A percentile compares a stretch with the other conserved stretches of the same genome.
Conservation (phyloP, 2,329 filamentous ascomycete species). For the Trichoderma cornu-damae region DNA sequence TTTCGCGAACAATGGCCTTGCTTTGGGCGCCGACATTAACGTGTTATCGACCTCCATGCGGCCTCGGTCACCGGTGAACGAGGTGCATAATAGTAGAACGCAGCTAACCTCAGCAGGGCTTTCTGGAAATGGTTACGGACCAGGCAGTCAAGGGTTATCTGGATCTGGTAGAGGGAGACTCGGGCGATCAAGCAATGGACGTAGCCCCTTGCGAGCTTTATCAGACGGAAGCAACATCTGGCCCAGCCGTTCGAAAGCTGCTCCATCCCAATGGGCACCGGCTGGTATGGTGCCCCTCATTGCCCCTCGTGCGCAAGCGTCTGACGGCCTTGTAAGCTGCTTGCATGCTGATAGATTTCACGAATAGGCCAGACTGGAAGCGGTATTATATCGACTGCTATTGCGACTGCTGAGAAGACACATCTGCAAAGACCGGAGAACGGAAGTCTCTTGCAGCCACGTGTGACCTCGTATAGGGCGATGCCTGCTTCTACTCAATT, state of each 20-base stretch:
- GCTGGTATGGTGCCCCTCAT: conserved; percentile 39
- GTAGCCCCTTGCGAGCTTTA: conserved; percentile 57
- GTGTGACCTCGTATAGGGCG: conserved; percentile 50
- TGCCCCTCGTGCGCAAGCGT: neutral
- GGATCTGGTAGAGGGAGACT: conserved; percentile 81
- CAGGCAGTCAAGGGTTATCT: conserved; percentile 59
- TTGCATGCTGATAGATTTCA: neutral
- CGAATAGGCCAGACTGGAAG: conserved; percentile 10
- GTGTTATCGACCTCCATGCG: conserved; percentile 26
- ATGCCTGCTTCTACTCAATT: conserved; percentile 79
- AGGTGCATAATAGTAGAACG: conserved; percentile 25
- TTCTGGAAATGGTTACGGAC: conserved; percentile 44
- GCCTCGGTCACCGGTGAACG: conserved; percentile 29
- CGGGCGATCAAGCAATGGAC: conserved; percentile 59
- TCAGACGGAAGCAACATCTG: conserved; percentile 55
- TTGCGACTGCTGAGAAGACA: conserved; percentile 76
- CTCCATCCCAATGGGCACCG: conserved; percentile 42
- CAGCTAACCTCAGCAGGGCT: conserved; percentile 27
- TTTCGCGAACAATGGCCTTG: conserved; percentile 41
- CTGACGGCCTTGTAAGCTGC: neutral
- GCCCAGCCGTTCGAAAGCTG: conserved; percentile 46
- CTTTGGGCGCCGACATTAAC: conserved; percentile 39
- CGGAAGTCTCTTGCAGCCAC: conserved; percentile 69
- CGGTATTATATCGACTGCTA: conserved; percentile 88
- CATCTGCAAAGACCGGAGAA: conserved; percentile 68